Evolutionary conservation across 129 eudicot species (phyloP).

Genomic region (Tanacetum coccineum): DNA sequence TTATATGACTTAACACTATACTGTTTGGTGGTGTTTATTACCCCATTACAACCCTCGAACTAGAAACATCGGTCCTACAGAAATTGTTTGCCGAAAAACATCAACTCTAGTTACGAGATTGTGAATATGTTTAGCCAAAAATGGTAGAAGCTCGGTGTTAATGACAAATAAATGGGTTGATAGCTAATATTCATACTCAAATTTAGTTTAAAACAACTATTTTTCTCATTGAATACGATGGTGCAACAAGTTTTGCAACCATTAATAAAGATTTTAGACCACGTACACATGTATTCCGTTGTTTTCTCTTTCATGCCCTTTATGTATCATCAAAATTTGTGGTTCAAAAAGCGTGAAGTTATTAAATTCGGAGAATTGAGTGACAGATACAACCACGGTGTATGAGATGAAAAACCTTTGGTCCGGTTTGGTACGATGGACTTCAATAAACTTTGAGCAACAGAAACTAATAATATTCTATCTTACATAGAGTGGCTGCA

Average conservation of each 20-base stretch:
- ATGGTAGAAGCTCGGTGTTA: neutral
- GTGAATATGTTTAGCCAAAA: neutral
- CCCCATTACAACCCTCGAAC: no score
- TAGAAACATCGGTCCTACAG: no score
- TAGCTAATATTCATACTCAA: neutral
- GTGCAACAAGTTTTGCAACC: conserved; percentile 15
- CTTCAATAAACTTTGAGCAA: no score
- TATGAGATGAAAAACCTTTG: no score
- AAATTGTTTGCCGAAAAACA: no score
- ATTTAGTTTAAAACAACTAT: neutral
- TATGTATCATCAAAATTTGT: neutral
- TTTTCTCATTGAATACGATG: neutral
- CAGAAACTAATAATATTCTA: no score
- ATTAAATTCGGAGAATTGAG: neutral
- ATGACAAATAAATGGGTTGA: neutral
- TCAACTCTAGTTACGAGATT: no score
- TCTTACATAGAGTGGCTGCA: no score
- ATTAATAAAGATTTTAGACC: conserved; percentile 17
- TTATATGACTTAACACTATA: neutral
- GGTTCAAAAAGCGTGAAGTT: neutral
- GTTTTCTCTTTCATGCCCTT: neutral
- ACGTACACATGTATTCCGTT: neutral
- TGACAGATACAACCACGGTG: neutral
- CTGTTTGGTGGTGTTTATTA: no score
- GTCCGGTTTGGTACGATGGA: no score